A percentile compares a stretch with the other conserved stretches of the same genome.
phyloP scores from a whole-genome alignment of 2,329 filamentous ascomycete genomes.

The Fusarium decemcellulare region DNA sequence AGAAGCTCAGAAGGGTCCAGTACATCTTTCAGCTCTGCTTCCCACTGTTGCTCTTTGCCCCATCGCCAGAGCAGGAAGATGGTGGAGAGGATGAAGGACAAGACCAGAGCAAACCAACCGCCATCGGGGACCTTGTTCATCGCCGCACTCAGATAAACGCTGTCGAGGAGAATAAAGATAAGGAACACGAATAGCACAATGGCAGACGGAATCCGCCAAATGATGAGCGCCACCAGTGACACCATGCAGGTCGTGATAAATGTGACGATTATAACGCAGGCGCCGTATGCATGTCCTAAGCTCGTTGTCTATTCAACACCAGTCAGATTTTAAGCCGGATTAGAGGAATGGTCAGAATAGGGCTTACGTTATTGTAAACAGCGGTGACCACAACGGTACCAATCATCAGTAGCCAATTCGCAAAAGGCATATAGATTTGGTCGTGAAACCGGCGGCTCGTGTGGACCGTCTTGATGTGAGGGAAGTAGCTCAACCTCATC shows the following conservation, averaged over 20 bases:
- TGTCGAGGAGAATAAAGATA: conserved; percentile 76
- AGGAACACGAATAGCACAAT: conserved; percentile 75
- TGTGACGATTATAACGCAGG: conserved; percentile 85
- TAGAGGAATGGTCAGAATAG: neutral
- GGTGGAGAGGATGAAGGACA: conserved; percentile 72
- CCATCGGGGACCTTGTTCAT: conserved; percentile 82
- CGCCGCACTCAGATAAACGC: conserved; percentile 77
- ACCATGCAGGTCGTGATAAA: conserved; percentile 85
- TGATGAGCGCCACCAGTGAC: conserved; percentile 77
- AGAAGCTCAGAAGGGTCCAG: conserved; percentile 61
- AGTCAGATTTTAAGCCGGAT: conserved; percentile 42
- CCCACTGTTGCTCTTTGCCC: conserved; percentile 85
- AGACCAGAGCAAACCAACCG: conserved; percentile 82
- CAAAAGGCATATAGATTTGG: conserved; percentile 82
- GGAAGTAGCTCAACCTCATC: conserved; percentile 80
- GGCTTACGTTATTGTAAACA: conserved; percentile 76
- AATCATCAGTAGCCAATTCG: conserved; percentile 84
- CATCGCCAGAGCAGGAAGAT: conserved; percentile 84
- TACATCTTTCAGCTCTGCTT: conserved; percentile 74
- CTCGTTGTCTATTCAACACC: conserved; percentile 65
- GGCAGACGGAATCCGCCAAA: conserved; percentile 75
- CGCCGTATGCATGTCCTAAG: conserved; percentile 82
- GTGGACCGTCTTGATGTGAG: conserved; percentile 81
- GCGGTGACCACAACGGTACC: conserved; percentile 82
- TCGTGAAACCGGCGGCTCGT: conserved; percentile 79